These are phyloP conservation scores for Cladosporium halotolerans DNA, from an alignment of 2,329 filamentous ascomycete species.

Conservation along the genomic window DNA sequence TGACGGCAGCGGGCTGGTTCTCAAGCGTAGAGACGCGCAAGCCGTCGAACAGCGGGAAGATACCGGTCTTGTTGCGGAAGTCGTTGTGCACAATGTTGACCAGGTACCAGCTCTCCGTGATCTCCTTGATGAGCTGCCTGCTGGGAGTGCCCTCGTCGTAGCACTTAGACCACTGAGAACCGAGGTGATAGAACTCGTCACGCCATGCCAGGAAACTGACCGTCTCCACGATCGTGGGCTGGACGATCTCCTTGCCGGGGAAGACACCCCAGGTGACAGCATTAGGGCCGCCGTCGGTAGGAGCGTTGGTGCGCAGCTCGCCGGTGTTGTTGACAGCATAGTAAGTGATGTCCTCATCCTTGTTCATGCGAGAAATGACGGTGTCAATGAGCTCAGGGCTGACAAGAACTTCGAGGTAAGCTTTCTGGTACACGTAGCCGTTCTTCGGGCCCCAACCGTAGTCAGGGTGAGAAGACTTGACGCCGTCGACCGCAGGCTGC, in stretches of 20 bases:
- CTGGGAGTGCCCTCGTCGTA: constrained; percentile 71
- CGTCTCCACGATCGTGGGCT: constrained; percentile 97
- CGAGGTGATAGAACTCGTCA: constrained; percentile 91
- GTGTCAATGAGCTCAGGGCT: constrained; percentile 72
- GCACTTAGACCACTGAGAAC: constrained; percentile 89
- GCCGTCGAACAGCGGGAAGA: constrained; percentile 81
- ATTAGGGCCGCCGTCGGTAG: constrained; percentile 74
- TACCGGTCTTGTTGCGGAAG: constrained; percentile 75
- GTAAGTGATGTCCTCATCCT: constrained; percentile 79
- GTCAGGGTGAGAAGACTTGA: constrained; percentile 76
- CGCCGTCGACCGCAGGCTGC: constrained; percentile 87
- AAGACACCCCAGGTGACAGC: constrained; percentile 99
- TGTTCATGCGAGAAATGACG: constrained; percentile 70
- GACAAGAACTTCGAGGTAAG: constrained; percentile 87
- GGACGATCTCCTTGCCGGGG: constrained; percentile 97
- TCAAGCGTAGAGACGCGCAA: constrained; percentile 37
- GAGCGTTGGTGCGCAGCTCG: constrained; percentile 75
- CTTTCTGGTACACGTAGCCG: constrained; percentile 97
- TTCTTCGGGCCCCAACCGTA: constrained; percentile 93
- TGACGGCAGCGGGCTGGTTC: constrained; percentile 2
- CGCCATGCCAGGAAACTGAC: constrained; percentile 98
- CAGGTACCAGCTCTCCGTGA: constrained; percentile 89
- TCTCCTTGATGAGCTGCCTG: constrained; percentile 67
- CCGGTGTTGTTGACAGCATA: constrained; percentile 86
- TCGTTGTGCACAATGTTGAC: constrained; percentile 99